phyloP scores from a whole-genome alignment of 169 alveolate genomes.

The Plasmodium vivax region DNA sequence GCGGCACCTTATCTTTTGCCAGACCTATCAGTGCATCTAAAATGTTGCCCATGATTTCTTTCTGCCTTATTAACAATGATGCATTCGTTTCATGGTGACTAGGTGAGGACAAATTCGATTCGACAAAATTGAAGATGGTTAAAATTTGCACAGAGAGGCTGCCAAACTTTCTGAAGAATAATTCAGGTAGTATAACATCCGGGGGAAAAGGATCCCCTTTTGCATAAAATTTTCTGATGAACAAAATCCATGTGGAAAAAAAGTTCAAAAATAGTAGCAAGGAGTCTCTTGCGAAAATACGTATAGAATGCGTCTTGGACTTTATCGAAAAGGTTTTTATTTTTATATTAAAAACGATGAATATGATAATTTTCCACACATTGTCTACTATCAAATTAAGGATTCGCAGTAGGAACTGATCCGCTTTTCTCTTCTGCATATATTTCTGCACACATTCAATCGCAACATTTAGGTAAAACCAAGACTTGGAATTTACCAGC shows the following conservation, averaged over 20 bases:
- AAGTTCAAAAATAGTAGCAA: conserved; percentile 37
- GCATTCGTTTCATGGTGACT: conserved; percentile 36
- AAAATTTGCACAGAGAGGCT: conserved; percentile 26
- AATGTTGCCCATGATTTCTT: conserved; percentile 41
- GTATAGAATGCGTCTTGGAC: conserved; percentile 13
- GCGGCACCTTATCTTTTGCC: conserved; percentile 1
- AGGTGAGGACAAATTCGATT: conserved; percentile 15
- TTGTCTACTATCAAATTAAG: conserved; percentile 61
- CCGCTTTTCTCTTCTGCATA: not conserved
- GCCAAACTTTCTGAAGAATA: conserved; percentile 45
- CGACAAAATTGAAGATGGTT: conserved; percentile 50
- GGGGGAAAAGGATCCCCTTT: not conserved
- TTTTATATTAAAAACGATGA: conserved; percentile 34
- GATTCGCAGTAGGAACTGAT: not conserved
- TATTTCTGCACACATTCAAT: conserved; percentile 37
- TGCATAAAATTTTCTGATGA: conserved; percentile 11
- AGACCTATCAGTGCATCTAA: conserved; percentile 37
- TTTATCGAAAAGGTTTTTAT: conserved; percentile 36
- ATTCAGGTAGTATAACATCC: conserved; percentile 34
- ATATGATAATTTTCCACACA: conserved; percentile 60
- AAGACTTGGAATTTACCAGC: conserved; percentile 48
- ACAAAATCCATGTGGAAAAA: conserved; percentile 59
- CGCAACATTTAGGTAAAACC: conserved; percentile 50
- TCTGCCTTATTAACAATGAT: conserved; percentile 29
- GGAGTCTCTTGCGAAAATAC: conserved; percentile 29